Conservation (phyloP, 106 monocot species). For the Acorus calamus region DNA sequence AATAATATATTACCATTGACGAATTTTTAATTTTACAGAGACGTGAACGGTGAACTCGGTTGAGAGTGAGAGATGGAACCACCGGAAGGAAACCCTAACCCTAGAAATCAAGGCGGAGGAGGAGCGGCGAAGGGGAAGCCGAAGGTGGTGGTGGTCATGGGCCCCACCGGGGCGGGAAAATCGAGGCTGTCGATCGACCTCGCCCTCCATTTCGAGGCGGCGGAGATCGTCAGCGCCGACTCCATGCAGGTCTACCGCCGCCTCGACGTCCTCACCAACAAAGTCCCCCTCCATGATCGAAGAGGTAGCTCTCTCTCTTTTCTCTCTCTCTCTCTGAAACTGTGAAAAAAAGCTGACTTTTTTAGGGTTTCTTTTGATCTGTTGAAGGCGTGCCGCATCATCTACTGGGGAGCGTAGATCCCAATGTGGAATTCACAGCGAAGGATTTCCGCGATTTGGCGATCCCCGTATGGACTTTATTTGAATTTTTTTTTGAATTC, state of each 20-base stretch:
- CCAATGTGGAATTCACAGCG: conserved; percentile 58
- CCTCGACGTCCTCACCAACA: conserved; percentile 86
- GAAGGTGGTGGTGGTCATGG: conserved; percentile 73
- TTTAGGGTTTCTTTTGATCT: background rate
- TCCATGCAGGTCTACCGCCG: conserved; percentile 84
- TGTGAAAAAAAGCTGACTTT: background rate
- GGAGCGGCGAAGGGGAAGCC: conserved; percentile 3
- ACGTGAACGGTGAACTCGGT: too few species aligned
- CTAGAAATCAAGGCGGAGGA: too few species aligned
- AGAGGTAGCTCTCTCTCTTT: conserved; percentile 27
- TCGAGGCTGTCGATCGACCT: conserved; percentile 77
- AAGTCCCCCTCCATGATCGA: conserved; percentile 44
- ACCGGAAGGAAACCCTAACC: too few species aligned
- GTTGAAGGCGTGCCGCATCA: conserved; percentile 66
- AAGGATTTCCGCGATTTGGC: conserved; percentile 73
- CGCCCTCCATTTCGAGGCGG: conserved; percentile 35
- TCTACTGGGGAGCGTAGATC: conserved; percentile 52
- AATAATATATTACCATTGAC: too few species aligned
- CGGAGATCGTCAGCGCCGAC: conserved; percentile 80
- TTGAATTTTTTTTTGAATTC: conserved; percentile 1
- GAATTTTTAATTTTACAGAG: too few species aligned
- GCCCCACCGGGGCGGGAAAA: conserved; percentile 66
- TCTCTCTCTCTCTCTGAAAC: background rate
- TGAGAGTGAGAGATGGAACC: too few species aligned
- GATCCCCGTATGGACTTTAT: conserved; percentile 23